phyloP scores from a whole-genome alignment of 108 stramenopile species.

The Nitzschia sp. region DNA sequence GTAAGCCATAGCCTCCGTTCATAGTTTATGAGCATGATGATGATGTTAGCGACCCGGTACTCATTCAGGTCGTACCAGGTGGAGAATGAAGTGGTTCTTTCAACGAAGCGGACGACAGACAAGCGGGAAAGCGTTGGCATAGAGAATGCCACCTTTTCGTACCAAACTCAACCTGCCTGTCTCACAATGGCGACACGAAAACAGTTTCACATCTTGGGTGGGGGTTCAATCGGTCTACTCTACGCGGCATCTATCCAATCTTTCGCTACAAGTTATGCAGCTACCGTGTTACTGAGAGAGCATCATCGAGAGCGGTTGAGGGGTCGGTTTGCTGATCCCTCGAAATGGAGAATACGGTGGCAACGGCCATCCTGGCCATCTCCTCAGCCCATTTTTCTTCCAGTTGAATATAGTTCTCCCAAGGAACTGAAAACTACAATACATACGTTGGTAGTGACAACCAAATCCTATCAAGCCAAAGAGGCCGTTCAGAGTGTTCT shows the following conservation, averaged over 20 bases:
- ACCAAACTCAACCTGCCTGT: too few species aligned
- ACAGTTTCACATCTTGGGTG: constrained; percentile 53
- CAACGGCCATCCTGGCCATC: not conserved
- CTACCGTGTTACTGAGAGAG: constrained; percentile 35
- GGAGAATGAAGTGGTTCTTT: too few species aligned
- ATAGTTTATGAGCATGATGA: too few species aligned
- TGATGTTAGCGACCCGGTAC: too few species aligned
- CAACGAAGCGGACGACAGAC: too few species aligned
- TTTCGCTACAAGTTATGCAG: constrained; percentile 32
- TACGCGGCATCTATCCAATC: constrained; percentile 46
- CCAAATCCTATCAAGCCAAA: constrained; percentile 51
- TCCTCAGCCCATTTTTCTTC: constrained; percentile 1
- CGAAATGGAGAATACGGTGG: not conserved
- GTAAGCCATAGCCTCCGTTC: too few species aligned
- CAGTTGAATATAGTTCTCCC: constrained; percentile 11
- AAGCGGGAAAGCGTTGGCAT: too few species aligned
- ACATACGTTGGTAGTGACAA: constrained; percentile 45
- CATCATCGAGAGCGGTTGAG: constrained; percentile 8
- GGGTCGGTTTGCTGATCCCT: not conserved
- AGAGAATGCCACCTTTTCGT: too few species aligned
- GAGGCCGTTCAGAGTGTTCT: constrained; percentile 36
- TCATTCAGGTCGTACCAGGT: too few species aligned
- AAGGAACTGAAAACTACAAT: constrained; percentile 8
- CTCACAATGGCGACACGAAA: not conserved
- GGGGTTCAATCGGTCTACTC: constrained; percentile 49